Evolutionary conservation across 2,329 filamentous ascomycete species (phyloP).

Genomic region (Ceratocystiopsis sp.): DNA sequence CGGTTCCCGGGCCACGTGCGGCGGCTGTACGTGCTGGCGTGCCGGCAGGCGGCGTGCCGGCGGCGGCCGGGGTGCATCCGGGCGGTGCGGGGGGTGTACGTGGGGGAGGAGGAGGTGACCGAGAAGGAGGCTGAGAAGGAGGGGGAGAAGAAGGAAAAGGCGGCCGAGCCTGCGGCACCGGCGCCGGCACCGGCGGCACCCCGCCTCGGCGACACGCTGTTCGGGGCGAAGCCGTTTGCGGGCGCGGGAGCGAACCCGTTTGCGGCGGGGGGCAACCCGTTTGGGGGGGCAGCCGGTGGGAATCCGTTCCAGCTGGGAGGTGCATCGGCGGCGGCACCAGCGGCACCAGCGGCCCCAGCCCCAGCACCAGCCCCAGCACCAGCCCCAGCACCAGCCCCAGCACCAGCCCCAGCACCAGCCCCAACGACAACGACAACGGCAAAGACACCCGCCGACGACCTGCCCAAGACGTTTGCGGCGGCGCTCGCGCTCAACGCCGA

Average conservation of each 20-base stretch:
- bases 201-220: conserved; percentile 49
- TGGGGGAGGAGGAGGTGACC: too few species aligned
- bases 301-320: conserved; percentile 5
- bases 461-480: conserved; percentile 51
- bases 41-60: conserved; percentile 60
- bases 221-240: too few species aligned
- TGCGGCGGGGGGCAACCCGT: conserved; percentile 14
- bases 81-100: conserved; percentile 50
- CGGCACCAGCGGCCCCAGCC: background rate
- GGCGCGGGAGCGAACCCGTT: conserved; percentile 29
- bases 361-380: background rate
- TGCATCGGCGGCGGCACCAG: background rate
- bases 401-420: too few species aligned
- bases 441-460: conserved; percentile 17
- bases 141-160: too few species aligned
- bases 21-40: conserved; percentile 74
- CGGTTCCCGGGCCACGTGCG: conserved; percentile 76
- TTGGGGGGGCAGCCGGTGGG: conserved; percentile 8
- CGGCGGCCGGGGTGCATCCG: conserved; percentile 71
- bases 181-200: too few species aligned
- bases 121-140: too few species aligned
- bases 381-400: conserved; percentile 15
- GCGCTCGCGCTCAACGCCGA: conserved; percentile 64
- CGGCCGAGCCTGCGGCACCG: too few species aligned
- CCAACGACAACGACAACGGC: too few species aligned